Evolutionary conservation across 2,329 filamentous ascomycete genomes (phyloP).

Genomic region (Fusarium mundagurra): DNA sequence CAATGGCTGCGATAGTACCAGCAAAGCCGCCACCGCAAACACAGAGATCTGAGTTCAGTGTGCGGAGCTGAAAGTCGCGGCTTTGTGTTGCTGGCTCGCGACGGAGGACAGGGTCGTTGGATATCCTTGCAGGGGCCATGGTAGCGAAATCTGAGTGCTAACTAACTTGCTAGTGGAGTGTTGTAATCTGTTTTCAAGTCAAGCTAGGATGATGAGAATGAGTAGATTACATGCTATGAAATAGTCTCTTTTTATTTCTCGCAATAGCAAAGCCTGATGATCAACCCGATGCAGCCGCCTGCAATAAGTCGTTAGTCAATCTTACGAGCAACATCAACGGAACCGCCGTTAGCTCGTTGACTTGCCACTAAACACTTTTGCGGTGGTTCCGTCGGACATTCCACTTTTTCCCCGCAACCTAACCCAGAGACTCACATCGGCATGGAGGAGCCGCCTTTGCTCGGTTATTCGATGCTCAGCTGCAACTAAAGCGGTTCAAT

Average conservation of each 20-base stretch:
- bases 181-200: not conserved
- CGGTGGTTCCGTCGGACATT: not conserved
- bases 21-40: constrained; percentile 14
- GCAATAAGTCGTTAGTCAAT: no score
- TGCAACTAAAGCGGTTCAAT: not conserved
- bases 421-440: no score
- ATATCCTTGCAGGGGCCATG: constrained; percentile 22
- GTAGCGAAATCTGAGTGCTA: not conserved
- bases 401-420: constrained; percentile 1
- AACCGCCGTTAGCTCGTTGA: not conserved
- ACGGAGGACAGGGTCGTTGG: constrained; percentile 14
- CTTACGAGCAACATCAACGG: not conserved
- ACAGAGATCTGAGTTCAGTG: not conserved
- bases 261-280: not conserved
- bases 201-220: not conserved
- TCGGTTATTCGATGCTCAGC: not conserved
- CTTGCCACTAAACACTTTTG: not conserved
- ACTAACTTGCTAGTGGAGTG: not conserved
- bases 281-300: not conserved
- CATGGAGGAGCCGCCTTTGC: not conserved
- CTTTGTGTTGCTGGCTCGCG: constrained; percentile 11
- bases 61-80: constrained; percentile 11
- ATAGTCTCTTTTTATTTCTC: not conserved
- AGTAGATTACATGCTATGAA: not conserved
- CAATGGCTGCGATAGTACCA: constrained; percentile 1